Evolutionary conservation across 2,329 filamentous ascomycete species (phyloP), one percentile per base, ranked within the genome.

Genomic region (Fusarium oxysporum): DNA sequence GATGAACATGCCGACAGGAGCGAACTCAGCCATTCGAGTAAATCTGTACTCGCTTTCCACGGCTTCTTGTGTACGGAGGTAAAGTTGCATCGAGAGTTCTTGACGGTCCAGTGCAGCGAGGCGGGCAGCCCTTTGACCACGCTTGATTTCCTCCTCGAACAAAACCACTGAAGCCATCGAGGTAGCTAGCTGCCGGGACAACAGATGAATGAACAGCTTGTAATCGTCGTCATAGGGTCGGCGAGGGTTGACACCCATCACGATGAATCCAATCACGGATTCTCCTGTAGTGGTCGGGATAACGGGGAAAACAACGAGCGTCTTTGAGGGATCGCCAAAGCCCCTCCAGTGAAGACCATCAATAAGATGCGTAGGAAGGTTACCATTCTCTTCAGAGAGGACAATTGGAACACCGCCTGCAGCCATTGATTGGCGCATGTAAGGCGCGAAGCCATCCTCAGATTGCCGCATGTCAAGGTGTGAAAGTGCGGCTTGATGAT

Each of bases 1-100:
- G 73, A 96, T 95, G 79, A 96, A 96, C 83, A 97, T 92, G 33
- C 93, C 94, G 3, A 95, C 93, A 0, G 93, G 93, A 0, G 93
- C 92, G 71, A 94, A 93, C 78, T 95, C 93, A 5, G 93, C 93
- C 92, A 96, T 95, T 48, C 93, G 87, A 1, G 92, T 94, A 78
- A 96, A 96, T 65, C 92, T 92, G 37, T 92, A 91, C 79, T 96
- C 93, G 78, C 90, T 90, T 76, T 92, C 89, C 45, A 87, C 85
- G 1, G 89, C 88, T 76, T 92, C 88, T 73, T 89, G 86, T 2
- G 89, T 91, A 37, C 88, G 84, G 23, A 92, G 85, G 47, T 91
- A 90, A 19, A 96, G 86, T 78, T 96, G 92, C 79, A 93, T 88
- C 0, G 92, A 93, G 7, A 96, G 86, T 76, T 94, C 91, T 73